Evolutionary conservation across 192 early-diverging fungal species (phyloP).

Genomic region (Geranomyces variabilis): DNA sequence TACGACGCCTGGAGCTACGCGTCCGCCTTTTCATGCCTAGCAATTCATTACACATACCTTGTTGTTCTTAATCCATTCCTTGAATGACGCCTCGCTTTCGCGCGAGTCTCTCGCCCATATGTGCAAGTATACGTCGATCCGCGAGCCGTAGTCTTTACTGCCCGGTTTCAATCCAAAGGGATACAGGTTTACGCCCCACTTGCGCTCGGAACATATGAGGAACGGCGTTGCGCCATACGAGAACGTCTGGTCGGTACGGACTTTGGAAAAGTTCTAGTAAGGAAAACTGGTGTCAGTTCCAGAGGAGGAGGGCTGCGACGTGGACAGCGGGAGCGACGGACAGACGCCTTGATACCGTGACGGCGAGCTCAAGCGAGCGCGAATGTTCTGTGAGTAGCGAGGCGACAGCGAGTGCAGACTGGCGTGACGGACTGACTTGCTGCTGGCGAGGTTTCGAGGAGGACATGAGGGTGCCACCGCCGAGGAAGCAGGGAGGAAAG

Average conservation of each 20-base stretch:
- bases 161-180: conserved; percentile 7
- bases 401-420: background rate
- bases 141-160: background rate
- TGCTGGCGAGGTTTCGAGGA: no score
- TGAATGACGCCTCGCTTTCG: background rate
- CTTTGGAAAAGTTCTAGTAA: background rate
- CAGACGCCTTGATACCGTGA: background rate
- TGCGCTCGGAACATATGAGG: background rate
- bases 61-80: conserved; percentile 2
- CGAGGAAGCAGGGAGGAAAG: no score
- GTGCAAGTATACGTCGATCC: conserved; percentile 1
- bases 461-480: no score
- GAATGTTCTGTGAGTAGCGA: background rate
- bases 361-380: conserved; percentile 3
- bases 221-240: conserved; percentile 5
- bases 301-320: background rate
- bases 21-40: no score
- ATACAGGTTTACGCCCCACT: conserved; percentile 9
- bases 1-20: no score
- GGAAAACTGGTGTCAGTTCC: no score
- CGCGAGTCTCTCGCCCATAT: conserved; percentile 7
- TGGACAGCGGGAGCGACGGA: background rate
- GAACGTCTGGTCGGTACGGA: background rate
- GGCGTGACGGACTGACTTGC: no score
- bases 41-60: no score